Percentiles rank a stretch among this genome's conserved stretches.
Conservation (phyloP, 768 basidiomycete species). For the Termitomyces sp. region DNA sequence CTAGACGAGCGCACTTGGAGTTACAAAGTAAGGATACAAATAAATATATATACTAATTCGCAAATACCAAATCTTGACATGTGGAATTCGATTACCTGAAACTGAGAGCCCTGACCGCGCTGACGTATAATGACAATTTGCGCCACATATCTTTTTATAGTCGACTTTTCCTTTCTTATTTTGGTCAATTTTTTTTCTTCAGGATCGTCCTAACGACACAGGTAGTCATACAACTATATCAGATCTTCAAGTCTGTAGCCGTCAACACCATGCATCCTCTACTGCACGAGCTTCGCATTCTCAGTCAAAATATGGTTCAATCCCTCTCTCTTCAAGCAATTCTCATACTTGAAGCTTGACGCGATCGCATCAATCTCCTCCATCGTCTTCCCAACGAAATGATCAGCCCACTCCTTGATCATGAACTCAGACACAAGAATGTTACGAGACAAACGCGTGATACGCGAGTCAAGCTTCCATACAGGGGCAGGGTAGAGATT, state of each 20-base stretch:
- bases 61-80: background rate
- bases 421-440: constrained; percentile 73
- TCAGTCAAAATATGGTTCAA: constrained; percentile 56
- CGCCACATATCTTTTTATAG: background rate
- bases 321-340: constrained; percentile 67
- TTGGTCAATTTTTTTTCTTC: background rate
- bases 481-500: constrained; percentile 62
- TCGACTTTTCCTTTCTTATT: background rate
- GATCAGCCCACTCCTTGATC: constrained; percentile 71
- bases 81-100: background rate
- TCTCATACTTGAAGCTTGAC: constrained; percentile 69
- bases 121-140: background rate
- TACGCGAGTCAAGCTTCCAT: constrained; percentile 57
- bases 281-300: constrained; percentile 33
- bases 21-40: background rate
- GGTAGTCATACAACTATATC: background rate
- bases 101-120: background rate
- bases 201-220: background rate
- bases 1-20: background rate
- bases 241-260: background rate
- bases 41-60: background rate
- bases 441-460: constrained; percentile 60
- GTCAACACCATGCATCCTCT: background rate
- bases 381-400: constrained; percentile 57
- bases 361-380: constrained; percentile 71